Evolutionary conservation across 2,329 filamentous ascomycete genomes (phyloP), one percentile per base, ranked within the genome.

Genomic region (Pseudogymnoascus sp.): DNA sequence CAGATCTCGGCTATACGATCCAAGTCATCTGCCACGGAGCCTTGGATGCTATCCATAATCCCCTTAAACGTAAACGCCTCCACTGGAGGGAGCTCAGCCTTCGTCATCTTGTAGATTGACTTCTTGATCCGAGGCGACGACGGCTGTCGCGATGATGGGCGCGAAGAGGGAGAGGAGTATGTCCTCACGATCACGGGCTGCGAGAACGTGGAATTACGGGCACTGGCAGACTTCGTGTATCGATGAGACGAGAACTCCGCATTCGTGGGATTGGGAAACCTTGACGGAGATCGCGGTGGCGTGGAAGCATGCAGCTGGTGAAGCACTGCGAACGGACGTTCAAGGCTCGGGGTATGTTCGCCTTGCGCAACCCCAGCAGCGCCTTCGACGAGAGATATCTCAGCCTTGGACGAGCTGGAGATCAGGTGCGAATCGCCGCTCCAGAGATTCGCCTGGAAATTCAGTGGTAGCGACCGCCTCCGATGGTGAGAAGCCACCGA

Each of bases 1-100:
- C 85, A 88, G 33, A 88, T 88, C 71, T 88, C 85, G 9, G 85
- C 85, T 68, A 88, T 88, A 41, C 83, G 80, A 65, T 88, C 84
- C 59, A 88, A 75, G 68, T 87, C 83, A 11, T 83, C 77, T 60
- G 78, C 78, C 64, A 87, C 83, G 5, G 33, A 37, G 1, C 37
- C 58, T 63, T 82, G 58, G 58, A 84, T 77, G 63, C 82, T 81
- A 60, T 80, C 79, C 77, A 88, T 81, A 69, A 88, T 86, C 65
- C 81, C 83, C 71, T 84, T 86, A 75, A 87, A 87, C 61, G 79
- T 84, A 67, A 87, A 88, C 11, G 84, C 85, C 65, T 87, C 84
- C 14, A 87, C 73, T 0, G 85, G 83, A 0, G 85, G 85, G 11
- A 88, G 77, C 68, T 80, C 82, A 12, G 79, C 60, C 61, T 74